Percentiles rank a stretch among this genome's conserved stretches.
Evolutionary conservation across 305 asterid genomes (phyloP).

Genomic region (Plantago coronopus): DNA sequence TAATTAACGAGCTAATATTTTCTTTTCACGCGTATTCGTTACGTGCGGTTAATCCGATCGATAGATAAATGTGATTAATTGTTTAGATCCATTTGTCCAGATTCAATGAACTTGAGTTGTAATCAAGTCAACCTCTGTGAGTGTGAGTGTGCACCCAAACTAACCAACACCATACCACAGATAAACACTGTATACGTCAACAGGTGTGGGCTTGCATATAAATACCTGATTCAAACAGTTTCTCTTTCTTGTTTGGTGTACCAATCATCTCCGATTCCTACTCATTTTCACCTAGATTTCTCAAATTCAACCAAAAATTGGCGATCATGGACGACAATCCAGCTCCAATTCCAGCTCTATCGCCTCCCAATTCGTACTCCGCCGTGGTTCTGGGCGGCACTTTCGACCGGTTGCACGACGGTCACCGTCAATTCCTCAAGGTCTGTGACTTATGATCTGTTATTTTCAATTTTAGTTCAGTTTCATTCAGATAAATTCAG

Average conservation of each 20-base stretch:
- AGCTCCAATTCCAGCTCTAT: slow-evolving; percentile 26
- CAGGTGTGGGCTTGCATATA: background rate
- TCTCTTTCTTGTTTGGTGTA: background rate
- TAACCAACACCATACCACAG: background rate
- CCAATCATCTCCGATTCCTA: background rate
- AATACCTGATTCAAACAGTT: background rate
- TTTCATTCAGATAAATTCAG: too few species aligned
- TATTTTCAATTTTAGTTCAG: too few species aligned
- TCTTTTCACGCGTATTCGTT: too few species aligned
- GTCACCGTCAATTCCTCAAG: slow-evolving; percentile 91
- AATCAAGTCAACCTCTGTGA: background rate
- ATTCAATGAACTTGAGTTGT: slow-evolving; percentile 2
- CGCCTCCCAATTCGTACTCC: slow-evolving; percentile 55
- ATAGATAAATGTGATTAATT: too few species aligned
- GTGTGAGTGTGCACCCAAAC: background rate
- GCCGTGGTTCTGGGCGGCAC: slow-evolving; percentile 93
- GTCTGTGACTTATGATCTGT: slow-evolving; percentile 36
- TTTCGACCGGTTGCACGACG: slow-evolving; percentile 90
- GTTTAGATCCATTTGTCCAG: too few species aligned
- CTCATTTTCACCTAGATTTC: background rate
- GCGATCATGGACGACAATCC: slow-evolving; percentile 31
- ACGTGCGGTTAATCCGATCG: too few species aligned
- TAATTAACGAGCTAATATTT: too few species aligned
- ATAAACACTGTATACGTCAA: background rate
- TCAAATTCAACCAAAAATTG: slow-evolving; percentile 29